These are phyloP conservation scores for Kwoniella bestiolae DNA, from an alignment of 768 basidiomycete species.

Conservation along the genomic window DNA sequence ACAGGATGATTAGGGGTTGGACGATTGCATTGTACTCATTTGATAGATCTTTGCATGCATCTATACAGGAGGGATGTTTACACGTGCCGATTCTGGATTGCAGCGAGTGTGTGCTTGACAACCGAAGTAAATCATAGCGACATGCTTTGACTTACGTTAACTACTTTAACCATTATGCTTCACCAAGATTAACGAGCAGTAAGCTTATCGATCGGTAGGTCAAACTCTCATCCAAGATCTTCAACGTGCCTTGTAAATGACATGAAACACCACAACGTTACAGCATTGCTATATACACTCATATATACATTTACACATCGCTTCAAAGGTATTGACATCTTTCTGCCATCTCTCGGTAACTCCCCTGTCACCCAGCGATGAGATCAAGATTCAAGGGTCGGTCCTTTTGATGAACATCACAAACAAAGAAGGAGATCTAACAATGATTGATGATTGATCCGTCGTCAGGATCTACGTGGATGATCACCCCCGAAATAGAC, in stretches of 20 bases:
- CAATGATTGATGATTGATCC: constrained; percentile 11
- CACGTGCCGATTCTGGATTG: too few relatives aligned
- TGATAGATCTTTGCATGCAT: too few relatives aligned
- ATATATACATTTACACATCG: background rate
- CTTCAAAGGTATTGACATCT: background rate
- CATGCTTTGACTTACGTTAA: too few relatives aligned
- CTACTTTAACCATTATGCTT: too few relatives aligned
- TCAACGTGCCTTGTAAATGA: background rate
- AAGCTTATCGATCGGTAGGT: too few relatives aligned
- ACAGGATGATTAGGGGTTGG: constrained; percentile 31
- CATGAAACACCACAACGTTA: background rate
- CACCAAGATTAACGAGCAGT: too few relatives aligned
- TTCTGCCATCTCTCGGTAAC: background rate
- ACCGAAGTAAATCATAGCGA: too few relatives aligned
- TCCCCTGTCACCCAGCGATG: background rate
- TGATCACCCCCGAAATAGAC: constrained; percentile 4
- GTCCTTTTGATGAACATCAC: background rate
- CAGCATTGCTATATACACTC: too few relatives aligned
- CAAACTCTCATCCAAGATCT: too few relatives aligned
- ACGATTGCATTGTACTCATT: background rate
- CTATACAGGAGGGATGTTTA: too few relatives aligned
- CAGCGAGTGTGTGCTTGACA: too few relatives aligned
- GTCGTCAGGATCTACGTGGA: background rate
- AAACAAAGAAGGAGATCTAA: background rate
- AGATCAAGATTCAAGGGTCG: background rate